Base-by-base conservation (phyloP, 768 basidiomycete species). In the Mrakia gelida region DNA sequence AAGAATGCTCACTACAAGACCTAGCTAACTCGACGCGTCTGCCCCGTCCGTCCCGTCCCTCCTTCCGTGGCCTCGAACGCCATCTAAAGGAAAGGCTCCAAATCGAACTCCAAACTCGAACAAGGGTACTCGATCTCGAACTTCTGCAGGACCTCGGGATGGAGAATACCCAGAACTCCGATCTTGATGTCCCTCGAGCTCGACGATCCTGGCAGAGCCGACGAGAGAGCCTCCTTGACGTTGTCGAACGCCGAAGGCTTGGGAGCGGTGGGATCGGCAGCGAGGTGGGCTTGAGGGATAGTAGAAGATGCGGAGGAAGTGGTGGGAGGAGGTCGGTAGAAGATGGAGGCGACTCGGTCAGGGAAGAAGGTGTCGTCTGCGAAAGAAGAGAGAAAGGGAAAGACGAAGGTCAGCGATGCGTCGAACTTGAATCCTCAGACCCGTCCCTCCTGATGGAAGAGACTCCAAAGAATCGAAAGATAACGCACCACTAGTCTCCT, bases 91-190 rank as follows among this genome's bases (percentile, higher is more conserved):
- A 99, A 94, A n/a, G 92, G 92, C 85, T 98, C 95, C 65, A 98
- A 87, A 43, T 91, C 91, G 84, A 99, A 94, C 87, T 99, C 96
- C 76, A 99, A 86, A 10, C 91, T 91, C 49, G 95, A 98, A 86
- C 95, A 98, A 28, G 96, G 96, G 86, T 92, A 95, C 61, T 88
- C 89, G 80, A 98, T 91, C 84, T 98, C 95, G 85, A 96, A 99
- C 82, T 93, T 94, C 81, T 90, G 89, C 76, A 99, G 86, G 6
- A 98, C 97, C 9, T 86, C 88, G 13, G 97, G 97, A 84, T 99
- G 96, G 73, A 99, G 86, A 81, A 98, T 93, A 41, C 97, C 97
- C 78, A 99, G 86, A n/a, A 87, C 89, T 62, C 97, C 97, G 80
- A 99, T 92, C 79, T 88, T 87, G 45, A 90, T 83, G 84, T 98